Evolutionary conservation across 2,329 filamentous ascomycete genomes (phyloP), one percentile per base, ranked within the genome.

Genomic region (Davidsoniella neocaledoniae): DNA sequence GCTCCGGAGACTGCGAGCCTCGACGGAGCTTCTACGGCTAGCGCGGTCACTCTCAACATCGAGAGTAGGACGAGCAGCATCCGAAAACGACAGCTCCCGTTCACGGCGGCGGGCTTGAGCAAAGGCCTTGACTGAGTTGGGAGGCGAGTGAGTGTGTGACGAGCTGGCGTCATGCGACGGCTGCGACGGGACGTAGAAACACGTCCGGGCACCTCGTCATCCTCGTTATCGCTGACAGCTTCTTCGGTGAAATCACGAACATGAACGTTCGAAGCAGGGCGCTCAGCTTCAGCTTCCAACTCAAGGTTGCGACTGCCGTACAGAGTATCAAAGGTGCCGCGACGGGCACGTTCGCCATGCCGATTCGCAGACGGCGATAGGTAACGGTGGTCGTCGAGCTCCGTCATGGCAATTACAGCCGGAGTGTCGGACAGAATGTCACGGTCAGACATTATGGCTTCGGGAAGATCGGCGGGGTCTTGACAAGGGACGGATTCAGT

Each of bases 61-160:
- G 43, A 66, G 61, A 6, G 57, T 54, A 5, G 72, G 66, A 16
- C 61, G 59, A 50, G 61, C 62, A 50, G 63, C 60, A 55, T 74
- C 74, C 14, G 71, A 75, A 55, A 72, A 67, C 19, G 72, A 79
- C 60, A 72, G 62, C 53, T 79, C 86, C 41, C 88, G 83, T 61
- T 90, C 85, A 53, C 88, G 81, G 53, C 86, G 84, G 46, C 86
- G 82, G 50, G 86, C 85, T 59, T 91, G 85, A 16, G 91, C 91
- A 64, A 98, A 98, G 3, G 91, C 91, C 63, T 96, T 94, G 47
- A 98, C 87, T 0, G 91, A 98, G 64, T 95, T 98, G 6, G 91
- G 91, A 9, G 90, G 90, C 5, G 91, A 96, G 2, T 77, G 69
- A 1, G 85, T 86, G 50, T 86, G 75, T 43, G 70, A 63, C 1